Percentiles rank a stretch among this genome's conserved stretches.
Conservation (phyloP, 2,329 filamentous ascomycete genomes). For the Sporothrix curviconia region DNA sequence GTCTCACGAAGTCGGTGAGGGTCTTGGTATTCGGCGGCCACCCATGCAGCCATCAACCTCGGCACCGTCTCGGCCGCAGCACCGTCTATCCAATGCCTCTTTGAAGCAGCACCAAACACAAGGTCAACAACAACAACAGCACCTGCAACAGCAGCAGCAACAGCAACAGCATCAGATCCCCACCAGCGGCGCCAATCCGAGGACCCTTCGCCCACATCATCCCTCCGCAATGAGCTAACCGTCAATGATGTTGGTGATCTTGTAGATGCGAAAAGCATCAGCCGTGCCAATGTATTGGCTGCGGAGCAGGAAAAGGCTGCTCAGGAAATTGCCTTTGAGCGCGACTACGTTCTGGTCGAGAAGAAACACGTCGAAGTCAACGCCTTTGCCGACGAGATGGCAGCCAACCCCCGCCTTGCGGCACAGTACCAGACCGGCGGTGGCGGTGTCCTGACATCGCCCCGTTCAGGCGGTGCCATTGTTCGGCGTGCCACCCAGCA, state of each 20-base stretch:
- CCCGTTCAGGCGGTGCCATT: slow-evolving; percentile 55
- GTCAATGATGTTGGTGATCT: slow-evolving; percentile 13
- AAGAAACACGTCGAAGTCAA: slow-evolving; percentile 95
- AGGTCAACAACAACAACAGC: slow-evolving; percentile 13
- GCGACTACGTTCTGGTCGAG: slow-evolving; percentile 93
- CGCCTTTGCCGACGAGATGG: slow-evolving; percentile 90
- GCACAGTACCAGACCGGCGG: slow-evolving; percentile 30
- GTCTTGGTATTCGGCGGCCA: slow-evolving; percentile 47
- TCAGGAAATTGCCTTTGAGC: slow-evolving; percentile 82
- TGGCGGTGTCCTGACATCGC: slow-evolving; percentile 36
- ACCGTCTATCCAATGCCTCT: slow-evolving; percentile 36
- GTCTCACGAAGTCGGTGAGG: slow-evolving; percentile 40
- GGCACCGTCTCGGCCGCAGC: slow-evolving; percentile 39
- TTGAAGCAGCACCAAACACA: slow-evolving; percentile 24
- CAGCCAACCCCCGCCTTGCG: slow-evolving; percentile 66
- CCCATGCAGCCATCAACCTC: slow-evolving; percentile 41
- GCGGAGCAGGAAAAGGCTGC: slow-evolving; percentile 64
- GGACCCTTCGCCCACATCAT: slow-evolving; percentile 28
- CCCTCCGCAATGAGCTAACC: slow-evolving; percentile 29
- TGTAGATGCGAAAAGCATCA: slow-evolving; percentile 7
- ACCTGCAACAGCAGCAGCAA: neutral
- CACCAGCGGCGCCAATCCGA: slow-evolving; percentile 29
- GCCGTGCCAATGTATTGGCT: neutral
- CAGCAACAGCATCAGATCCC: slow-evolving; percentile 1
- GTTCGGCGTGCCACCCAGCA: slow-evolving; percentile 73